Evolutionary conservation across 73 alveolate genomes (phyloP), one percentile per base, ranked within the genome.

Genomic region (Paramecium bursaria): DNA sequence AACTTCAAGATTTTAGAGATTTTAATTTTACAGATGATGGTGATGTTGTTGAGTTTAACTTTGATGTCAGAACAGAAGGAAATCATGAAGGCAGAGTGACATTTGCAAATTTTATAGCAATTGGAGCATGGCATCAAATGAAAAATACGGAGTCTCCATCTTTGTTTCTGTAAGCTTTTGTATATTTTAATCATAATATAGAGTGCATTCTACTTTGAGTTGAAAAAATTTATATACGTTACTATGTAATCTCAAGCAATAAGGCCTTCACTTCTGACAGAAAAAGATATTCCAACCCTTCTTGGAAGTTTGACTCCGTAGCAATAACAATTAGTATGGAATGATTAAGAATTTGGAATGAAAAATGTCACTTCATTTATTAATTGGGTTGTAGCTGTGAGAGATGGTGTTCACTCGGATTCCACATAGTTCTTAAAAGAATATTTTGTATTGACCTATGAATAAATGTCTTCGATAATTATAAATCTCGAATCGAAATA

Each of bases 31-130:
- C 6, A 21, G 82, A 67, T 15, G 82, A 67, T 42, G 60, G 23
- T 0, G 44, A 14, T 9, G 44, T 67, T 15, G 82, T 67, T 3
- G 44, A 42, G 2, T 67, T 33, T 26, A 15, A 57, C 5, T 44
- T 33, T 42, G 33, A 57, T 53, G 35, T 67, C 5, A n/a, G 44
- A 7, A 67, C 82, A 2, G 30, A 19, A 11, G 82, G 82, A 13
- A 57, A 67, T 19, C 33, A 67, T 21, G 35, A 67, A 39, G 82
- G 22, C 19, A 42, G 19, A 14, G 35, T 67, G 4, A 35, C 82
- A 39, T 67, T 67, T 15, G 82, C 82, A 39, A 67, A 67, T 67
- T 67, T 67, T 67, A 47, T 67, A 7, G n/a, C n/a, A n/a, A n/a
- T n/a, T n/a, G n/a, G n/a, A n/a, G n/a, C n/a, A n/a, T n/a, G n/a